A percentile compares a stretch with the other conserved stretches of the same genome.
Conservation (phyloP, 23 red algal species). For the Gracilaria gracilis region DNA sequence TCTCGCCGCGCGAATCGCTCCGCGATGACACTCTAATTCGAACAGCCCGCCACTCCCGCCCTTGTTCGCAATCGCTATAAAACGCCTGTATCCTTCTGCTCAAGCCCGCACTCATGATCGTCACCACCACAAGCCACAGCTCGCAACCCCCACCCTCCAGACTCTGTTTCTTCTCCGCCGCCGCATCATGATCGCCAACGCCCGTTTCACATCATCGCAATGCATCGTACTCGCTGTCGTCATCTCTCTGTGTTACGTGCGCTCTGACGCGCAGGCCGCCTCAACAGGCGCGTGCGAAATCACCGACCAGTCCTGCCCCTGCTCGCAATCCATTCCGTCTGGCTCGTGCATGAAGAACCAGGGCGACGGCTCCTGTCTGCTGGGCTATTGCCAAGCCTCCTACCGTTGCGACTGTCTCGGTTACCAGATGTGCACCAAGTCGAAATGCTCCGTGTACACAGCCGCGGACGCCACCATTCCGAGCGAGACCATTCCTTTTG, state of each 20-base stretch:
- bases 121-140: no score
- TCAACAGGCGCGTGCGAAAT: not conserved
- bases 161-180: not conserved
- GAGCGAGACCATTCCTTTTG: slow-evolving; percentile 35
- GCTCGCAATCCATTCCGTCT: slow-evolving; percentile 21
- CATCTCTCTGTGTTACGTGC: not conserved
- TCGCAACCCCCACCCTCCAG: no score
- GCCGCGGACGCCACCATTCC: slow-evolving; percentile 27
- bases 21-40: no score
- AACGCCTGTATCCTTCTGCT: no score
- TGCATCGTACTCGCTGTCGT: not conserved
- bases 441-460: slow-evolving; percentile 20
- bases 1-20: no score
- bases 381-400: slow-evolving; percentile 25
- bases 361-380: slow-evolving; percentile 38
- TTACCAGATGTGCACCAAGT: slow-evolving; percentile 47
- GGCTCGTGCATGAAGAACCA: slow-evolving; percentile 47
- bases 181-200: not conserved
- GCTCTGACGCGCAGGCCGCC: not conserved
- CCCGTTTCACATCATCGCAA: not conserved
- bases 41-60: no score
- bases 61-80: no score
- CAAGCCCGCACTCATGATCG: no score
- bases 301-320: slow-evolving; percentile 35
- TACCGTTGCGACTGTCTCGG: slow-evolving; percentile 56